phyloP scores from a whole-genome alignment of 2,329 filamentous ascomycete genomes.

The Colletotrichum phormii region DNA sequence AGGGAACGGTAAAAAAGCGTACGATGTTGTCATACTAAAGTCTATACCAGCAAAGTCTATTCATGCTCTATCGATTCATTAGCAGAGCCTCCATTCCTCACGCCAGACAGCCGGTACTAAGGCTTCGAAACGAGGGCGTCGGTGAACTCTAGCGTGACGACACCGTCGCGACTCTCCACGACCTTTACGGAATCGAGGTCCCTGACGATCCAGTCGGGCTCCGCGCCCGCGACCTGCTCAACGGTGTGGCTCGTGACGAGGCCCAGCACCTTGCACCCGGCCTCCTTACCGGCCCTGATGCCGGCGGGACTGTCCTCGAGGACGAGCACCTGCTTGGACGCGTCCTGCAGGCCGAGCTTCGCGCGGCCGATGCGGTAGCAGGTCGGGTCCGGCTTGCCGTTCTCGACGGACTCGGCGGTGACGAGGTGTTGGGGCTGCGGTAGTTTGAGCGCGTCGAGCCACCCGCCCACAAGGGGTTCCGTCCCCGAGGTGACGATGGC shows the following conservation, averaged over 20 bases:
- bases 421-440: conserved; percentile 75
- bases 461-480: conserved; percentile 74
- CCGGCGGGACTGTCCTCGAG: conserved; percentile 92
- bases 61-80: conserved; percentile 31
- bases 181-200: conserved; percentile 82
- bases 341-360: conserved; percentile 65
- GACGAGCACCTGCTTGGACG: conserved; percentile 72
- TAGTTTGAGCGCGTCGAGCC: conserved; percentile 75
- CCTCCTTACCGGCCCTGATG: conserved; percentile 84
- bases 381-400: conserved; percentile 81
- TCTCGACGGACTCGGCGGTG: conserved; percentile 79
- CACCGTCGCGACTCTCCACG: conserved; percentile 65
- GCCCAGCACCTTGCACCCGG: conserved; percentile 87
- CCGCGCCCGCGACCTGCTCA: conserved; percentile 77
- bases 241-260: conserved; percentile 85
- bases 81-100: conserved; percentile 36
- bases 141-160: conserved; percentile 74
- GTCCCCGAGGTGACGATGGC: conserved; percentile 87
- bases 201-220: conserved; percentile 88
- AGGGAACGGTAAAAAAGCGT: conserved; percentile 1
- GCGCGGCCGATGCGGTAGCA: conserved; percentile 78
- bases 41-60: conserved; percentile 22
- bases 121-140: conserved; percentile 61
- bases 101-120: not conserved
- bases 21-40: not conserved